Evolutionary conservation across 2,329 filamentous ascomycete genomes (phyloP), one percentile per base, ranked within the genome.

Genomic region (Fusarium sarcochroum): DNA sequence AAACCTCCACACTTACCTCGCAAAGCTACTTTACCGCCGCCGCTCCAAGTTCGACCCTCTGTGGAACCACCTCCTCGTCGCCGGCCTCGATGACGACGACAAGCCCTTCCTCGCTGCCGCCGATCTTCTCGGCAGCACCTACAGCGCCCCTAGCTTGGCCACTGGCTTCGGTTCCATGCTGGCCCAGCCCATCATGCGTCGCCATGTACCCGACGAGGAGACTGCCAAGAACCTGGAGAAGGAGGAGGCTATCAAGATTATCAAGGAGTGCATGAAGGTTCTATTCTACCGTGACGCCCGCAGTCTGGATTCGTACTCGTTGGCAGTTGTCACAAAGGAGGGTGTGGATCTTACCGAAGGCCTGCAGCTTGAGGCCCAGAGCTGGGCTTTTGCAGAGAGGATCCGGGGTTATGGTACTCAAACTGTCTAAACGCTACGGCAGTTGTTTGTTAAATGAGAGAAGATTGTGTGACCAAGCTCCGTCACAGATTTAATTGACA

Each of bases 201-300:
- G 89, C 74, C 83, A 91, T 74, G 93, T 93, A 65, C 93, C 93
- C 23, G 93, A 97, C 74, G 96, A 98, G 80, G 91, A 88, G 74
- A 84, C 92, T 41, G 90, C 92, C 34, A 85, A 89, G 74, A 84
- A 89, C 63, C 85, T 98, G 69, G 90, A 85, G 40, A 87, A 89
- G 78, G 94, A 98, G 75, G 81, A 92, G 78, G 96, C 96, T 48
- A 85, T 98, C 64, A 84, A 91, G 60, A 87, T 93, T 40, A 83
- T 99, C 77, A 92, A 92, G 84, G 92, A 97, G 83, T 97, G 94
- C 82, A 94, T 99, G 93, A 98, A 98, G 88, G 95, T 98, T 53
- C 86, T 99, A 64, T 99, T 93, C 85, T 99, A 99, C 86, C 89
- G 96, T 75, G 96, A 99, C 82, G 96, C 96, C 44, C 90, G 96